These are phyloP conservation scores for Paramecium sonneborni DNA, from an alignment of 73 alveolate species.

Conservation along the genomic window DNA sequence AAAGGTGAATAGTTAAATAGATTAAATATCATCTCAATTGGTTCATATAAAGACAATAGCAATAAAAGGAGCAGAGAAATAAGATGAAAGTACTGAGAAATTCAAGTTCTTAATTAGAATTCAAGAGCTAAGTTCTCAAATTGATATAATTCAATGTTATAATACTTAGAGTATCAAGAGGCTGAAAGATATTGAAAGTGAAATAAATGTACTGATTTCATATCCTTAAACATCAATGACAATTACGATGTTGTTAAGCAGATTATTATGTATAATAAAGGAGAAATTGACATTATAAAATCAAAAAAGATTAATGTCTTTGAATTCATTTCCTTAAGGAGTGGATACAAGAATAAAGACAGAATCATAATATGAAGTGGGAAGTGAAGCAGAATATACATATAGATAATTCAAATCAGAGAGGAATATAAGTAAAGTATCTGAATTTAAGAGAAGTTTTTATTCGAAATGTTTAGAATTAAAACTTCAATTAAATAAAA, in stretches of 20 bases:
- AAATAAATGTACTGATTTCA: not conserved
- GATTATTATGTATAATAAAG: not conserved
- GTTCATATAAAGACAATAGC: not conserved
- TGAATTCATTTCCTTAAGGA: not conserved
- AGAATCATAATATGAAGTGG: not conserved
- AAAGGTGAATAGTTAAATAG: not conserved
- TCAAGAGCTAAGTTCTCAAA: not conserved
- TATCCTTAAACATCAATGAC: not conserved
- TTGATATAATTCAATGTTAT: not conserved
- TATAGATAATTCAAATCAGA: not conserved
- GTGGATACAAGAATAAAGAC: not conserved
- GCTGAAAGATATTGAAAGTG: not conserved
- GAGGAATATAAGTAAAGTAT: not conserved
- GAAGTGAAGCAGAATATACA: not conserved
- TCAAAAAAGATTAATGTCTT: not conserved
- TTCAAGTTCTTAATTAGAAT: not conserved
- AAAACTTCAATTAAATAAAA: not conserved
- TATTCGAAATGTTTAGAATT: not conserved
- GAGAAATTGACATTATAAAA: not conserved
- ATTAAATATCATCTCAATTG: not conserved
- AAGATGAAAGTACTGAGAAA: not conserved
- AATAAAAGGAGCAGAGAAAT: not conserved
- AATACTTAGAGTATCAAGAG: not conserved
- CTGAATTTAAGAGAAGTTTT: not conserved
- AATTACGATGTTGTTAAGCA: not conserved